Evolutionary conservation across 176 grass and related monocot genomes (phyloP), one percentile per base, ranked within the genome.

Genomic region (Chloris gayana): DNA sequence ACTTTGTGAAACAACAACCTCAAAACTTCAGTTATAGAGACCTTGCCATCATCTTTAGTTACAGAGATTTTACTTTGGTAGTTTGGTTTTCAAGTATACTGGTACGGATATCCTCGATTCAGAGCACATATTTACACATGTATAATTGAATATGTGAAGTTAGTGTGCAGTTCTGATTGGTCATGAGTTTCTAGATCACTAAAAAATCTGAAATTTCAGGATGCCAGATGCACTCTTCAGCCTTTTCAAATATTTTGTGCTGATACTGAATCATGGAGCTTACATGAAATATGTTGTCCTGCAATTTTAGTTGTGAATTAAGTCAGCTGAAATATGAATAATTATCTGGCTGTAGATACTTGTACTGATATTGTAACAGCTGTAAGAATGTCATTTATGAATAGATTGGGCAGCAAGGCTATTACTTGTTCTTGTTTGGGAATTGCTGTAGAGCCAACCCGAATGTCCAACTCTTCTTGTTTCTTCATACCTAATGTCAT

Each of bases 161-260:
- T 31, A 57, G 42, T 63, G n/a, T 3, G 5, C 6, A 77, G 19
- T 47, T 53, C 21, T 39, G 26, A 25, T 74, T 84, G 42, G 44
- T 56, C 71, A 65, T 24, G n/a, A 6, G 74, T 88, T 41, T 32
- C 77, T 81, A 71, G 14, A 50, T 77, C 57, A 41, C 9, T 44
- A 37, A 85, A 77, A n/a, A 54, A 50, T 18, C 13, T 51, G 15
- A 25, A 59, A 26, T 51, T 51, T 18, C 34, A 66, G 3, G 69
- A 38, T 3, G 25, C 15, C 35, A 64, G 34, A 79, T 61, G 4
- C 18, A 51, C 22, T 13, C 9, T 34, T 14, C 39, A 14, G 4
- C 2, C 7, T 64, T 9, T n/a, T 57, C 9, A 78, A 60, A 21
- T 75, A 18, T 50, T 73, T 22, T 42, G 15, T 64, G 54, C 17